Conservation (phyloP, 2,329 filamentous ascomycete genomes). For the Paracorniculantispora psalliotae region DNA sequence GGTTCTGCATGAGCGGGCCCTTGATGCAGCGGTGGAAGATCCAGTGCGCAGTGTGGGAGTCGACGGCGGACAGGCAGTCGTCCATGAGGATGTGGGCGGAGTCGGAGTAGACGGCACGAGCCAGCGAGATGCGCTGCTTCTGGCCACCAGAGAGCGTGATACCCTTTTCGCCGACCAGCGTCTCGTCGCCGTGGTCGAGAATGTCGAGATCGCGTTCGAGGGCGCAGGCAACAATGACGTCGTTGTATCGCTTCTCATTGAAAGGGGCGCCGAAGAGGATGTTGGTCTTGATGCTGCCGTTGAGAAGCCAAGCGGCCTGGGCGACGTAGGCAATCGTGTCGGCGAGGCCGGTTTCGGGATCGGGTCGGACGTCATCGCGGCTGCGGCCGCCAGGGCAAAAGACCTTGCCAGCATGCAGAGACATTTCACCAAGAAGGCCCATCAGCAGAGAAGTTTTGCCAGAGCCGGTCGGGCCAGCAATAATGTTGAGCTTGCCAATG, state of each 20-base stretch:
- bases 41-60: slow-evolving; percentile 96
- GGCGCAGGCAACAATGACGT: slow-evolving; percentile 87
- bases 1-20: slow-evolving; percentile 79
- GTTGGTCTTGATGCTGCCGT: slow-evolving; percentile 92
- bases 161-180: slow-evolving; percentile 92
- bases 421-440: slow-evolving; percentile 97
- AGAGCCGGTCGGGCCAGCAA: slow-evolving; percentile 87
- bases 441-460: slow-evolving; percentile 95
- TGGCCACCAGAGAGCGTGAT: slow-evolving; percentile 95
- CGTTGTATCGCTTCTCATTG: slow-evolving; percentile 76
- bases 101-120: slow-evolving; percentile 94
- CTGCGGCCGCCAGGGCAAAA: slow-evolving; percentile 81
- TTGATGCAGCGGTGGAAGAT: slow-evolving; percentile 92
- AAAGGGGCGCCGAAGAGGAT: slow-evolving; percentile 83
- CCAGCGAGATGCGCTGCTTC: slow-evolving; percentile 94
- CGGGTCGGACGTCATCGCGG: slow-evolving; percentile 75
- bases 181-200: slow-evolving; percentile 86
- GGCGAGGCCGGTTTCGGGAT: slow-evolving; percentile 79
- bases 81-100: slow-evolving; percentile 87
- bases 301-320: slow-evolving; percentile 94
- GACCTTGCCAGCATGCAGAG: slow-evolving; percentile 70
- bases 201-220: slow-evolving; percentile 89
- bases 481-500: slow-evolving; percentile 83
- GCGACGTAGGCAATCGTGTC: slow-evolving; percentile 96
- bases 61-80: slow-evolving; percentile 92